phyloP scores from a whole-genome alignment of 2,329 filamentous ascomycete genomes.

The Colletotrichum acutatum region DNA sequence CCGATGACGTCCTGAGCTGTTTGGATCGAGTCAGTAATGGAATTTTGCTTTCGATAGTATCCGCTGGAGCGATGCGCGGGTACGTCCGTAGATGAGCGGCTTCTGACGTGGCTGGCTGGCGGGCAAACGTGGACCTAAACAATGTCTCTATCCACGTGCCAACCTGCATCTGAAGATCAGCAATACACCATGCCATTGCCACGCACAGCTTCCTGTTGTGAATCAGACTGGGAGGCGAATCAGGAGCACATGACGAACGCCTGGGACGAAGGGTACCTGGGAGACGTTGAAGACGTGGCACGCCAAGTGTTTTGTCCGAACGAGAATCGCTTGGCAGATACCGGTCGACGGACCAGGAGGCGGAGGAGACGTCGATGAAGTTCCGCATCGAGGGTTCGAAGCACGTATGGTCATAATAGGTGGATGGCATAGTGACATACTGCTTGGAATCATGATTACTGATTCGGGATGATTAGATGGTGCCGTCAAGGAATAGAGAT shows the following conservation, averaged over 20 bases:
- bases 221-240: background rate
- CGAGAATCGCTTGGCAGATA: background rate
- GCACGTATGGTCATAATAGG: background rate
- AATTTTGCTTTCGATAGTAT: background rate
- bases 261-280: background rate
- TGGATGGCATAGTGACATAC: background rate
- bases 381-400: background rate
- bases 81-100: background rate
- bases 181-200: background rate
- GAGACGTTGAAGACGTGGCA: conserved; percentile 22
- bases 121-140: background rate
- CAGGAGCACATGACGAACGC: background rate
- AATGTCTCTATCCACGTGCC: background rate
- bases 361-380: background rate
- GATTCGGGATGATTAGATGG: background rate
- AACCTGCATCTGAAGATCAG: background rate
- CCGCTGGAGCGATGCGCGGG: background rate
- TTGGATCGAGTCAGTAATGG: background rate
- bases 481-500: no score
- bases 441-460: background rate
- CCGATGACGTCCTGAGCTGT: background rate
- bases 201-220: background rate
- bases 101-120: background rate
- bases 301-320: background rate
- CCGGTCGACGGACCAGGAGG: background rate